A percentile compares a stretch with the other conserved stretches of the same genome.
These are phyloP conservation scores for Pyrenula aspistea DNA, from an alignment of 495 filamentous ascomycete genomes.

Conservation along the genomic window DNA sequence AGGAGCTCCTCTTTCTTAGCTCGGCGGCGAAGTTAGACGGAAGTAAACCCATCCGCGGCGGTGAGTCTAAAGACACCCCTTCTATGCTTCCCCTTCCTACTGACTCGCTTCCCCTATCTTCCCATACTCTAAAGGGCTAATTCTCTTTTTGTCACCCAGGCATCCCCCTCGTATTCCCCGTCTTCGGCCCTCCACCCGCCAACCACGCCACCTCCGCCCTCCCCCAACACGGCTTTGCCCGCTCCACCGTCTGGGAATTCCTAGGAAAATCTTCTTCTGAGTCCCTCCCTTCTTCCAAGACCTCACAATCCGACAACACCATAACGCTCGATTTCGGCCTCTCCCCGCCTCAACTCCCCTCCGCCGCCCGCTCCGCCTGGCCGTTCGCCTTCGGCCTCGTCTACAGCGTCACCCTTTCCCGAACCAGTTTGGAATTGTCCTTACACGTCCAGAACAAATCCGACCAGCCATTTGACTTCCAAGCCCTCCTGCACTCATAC, in stretches of 20 bases:
- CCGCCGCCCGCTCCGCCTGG: conserved; percentile 54
- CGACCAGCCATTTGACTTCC: conserved; percentile 75
- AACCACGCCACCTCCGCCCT: conserved; percentile 61
- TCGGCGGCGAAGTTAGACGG: conserved; percentile 59
- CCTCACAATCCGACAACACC: conserved; percentile 39
- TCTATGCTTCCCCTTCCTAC: background rate
- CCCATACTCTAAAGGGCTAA: no score
- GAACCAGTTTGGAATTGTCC: conserved; percentile 63
- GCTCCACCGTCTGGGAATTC: conserved; percentile 59
- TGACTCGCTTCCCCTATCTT: no score
- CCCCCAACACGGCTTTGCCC: conserved; percentile 93
- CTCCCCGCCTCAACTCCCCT: conserved; percentile 52
- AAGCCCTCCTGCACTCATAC: conserved; percentile 87
- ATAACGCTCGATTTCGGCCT: conserved; percentile 96
- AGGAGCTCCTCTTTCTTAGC: conserved; percentile 83
- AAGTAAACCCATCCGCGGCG: conserved; percentile 46
- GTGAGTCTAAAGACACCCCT: background rate
- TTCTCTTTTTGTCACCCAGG: conserved; percentile 24
- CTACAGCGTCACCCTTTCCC: conserved; percentile 78
- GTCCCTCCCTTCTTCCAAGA: conserved; percentile 31
- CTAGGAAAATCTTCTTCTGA: conserved; percentile 56
- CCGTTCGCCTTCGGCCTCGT: conserved; percentile 72
- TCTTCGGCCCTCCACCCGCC: conserved; percentile 74
- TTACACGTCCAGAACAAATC: conserved; percentile 76
- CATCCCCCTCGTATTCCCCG: conserved; percentile 91